Base-by-base conservation (phyloP, 176 grass and related monocot genomes). In the Oryza rufipogon region DNA sequence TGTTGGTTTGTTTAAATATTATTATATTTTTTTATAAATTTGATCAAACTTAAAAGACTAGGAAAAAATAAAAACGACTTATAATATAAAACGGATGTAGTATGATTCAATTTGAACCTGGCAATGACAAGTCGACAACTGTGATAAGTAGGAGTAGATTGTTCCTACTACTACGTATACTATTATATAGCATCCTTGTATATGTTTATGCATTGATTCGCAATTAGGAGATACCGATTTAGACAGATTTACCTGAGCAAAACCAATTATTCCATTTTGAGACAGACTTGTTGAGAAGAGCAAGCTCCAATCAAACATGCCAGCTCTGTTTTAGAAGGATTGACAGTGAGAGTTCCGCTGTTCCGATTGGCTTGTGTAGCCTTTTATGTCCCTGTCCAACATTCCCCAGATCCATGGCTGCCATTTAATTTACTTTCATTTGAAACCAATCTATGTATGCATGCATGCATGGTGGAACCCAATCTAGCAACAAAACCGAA, bases 251-350 rank as follows among this genome's bases (percentile, higher is more conserved):
- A 9, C 61, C 3, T 42, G 61, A 63, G 56, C 75, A 77, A 42
- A 42, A 56, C 38, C 25, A 8, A 41, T 64, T 8, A 41, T 45
- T 10, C 30, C 46, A 46, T 38, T 54, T 56, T 15, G 66, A 19
- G 64, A 61, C 58, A 71, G 85, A 56, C 73, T 51, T 48, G 23
- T 33, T 61, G 46, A 54, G 45, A 64, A 4, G 81, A 49, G 41
- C 38, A 49, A 63, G n/a, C 58, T 23, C n/a, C 58, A 63, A 58
- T 58, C 54, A 58, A 30, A 89, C 77, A 85, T 71, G 82, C 83
- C 77, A 85, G 30, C 77, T 81, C 42, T 81, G 39, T 54, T 65
- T 17, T 64, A 65, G 77, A 33, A 85, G 82, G 77, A 76, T 79
- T 60, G 81, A 68, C 61, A 88, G 46, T 28, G 45, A 71, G 32